A percentile compares a stretch with the other conserved stretches of the same genome.
phyloP scores from a whole-genome alignment of 805 yeast species.

The Alloascoidea hylecoeti region DNA sequence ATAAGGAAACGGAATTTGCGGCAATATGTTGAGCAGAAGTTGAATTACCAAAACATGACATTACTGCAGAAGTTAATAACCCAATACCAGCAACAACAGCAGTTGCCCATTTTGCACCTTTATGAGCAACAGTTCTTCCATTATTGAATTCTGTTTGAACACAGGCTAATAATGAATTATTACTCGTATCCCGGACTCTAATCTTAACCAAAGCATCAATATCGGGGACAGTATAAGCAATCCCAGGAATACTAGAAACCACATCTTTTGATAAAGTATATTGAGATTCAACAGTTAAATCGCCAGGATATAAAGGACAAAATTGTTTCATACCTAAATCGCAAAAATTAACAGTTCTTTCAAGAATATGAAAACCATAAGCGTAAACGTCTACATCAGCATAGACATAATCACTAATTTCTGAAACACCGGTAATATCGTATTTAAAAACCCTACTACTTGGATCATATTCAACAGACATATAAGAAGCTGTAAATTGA shows the following conservation, averaged over 20 bases:
- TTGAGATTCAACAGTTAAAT: slow-evolving; percentile 61
- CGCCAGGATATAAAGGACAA: slow-evolving; percentile 80
- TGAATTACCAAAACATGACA: slow-evolving; percentile 77
- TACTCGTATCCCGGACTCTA: slow-evolving; percentile 29
- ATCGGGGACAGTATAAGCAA: slow-evolving; percentile 79
- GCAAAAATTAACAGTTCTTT: slow-evolving; percentile 49
- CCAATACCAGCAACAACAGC: slow-evolving; percentile 86
- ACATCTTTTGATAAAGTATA: slow-evolving; percentile 34
- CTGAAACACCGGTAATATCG: slow-evolving; percentile 55
- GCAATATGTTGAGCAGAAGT: slow-evolving; percentile 82
- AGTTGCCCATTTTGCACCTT: slow-evolving; percentile 85
- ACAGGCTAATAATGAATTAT: slow-evolving; percentile 45
- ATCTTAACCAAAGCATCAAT: slow-evolving; percentile 68
- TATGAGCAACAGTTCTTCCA: slow-evolving; percentile 69
- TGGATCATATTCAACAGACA: slow-evolving; percentile 67
- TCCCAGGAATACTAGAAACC: slow-evolving; percentile 56
- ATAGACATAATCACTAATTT: slow-evolving; percentile 45
- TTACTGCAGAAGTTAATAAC: slow-evolving; percentile 62
- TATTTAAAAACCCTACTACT: slow-evolving; percentile 54
- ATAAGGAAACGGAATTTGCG: slow-evolving; percentile 74
- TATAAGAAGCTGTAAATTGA: slow-evolving; percentile 55
- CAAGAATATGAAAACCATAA: slow-evolving; percentile 66
- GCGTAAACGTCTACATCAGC: slow-evolving; percentile 73
- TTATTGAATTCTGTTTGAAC: slow-evolving; percentile 63
- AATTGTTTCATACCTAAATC: slow-evolving; percentile 61